These are phyloP conservation scores for Mycena metata DNA, from an alignment of 768 basidiomycete genomes.

Conservation along the genomic window DNA sequence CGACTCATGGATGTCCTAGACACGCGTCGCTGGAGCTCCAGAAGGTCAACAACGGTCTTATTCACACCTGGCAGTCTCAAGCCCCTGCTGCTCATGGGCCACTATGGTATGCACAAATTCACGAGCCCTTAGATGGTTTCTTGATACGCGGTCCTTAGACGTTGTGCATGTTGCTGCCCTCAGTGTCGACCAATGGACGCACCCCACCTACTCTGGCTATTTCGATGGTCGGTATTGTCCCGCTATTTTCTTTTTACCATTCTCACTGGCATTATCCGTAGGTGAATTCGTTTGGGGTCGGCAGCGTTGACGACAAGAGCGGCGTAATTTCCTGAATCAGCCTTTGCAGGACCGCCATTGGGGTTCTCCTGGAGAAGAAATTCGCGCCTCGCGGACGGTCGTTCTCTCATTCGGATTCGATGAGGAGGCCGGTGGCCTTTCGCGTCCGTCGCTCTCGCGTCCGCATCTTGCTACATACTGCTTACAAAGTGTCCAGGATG, in stretches of 20 bases:
- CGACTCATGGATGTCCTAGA: background rate
- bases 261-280: slow-evolving; percentile 38
- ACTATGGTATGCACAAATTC: slow-evolving; percentile 57
- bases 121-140: too few relatives aligned
- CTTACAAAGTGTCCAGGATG: slow-evolving; percentile 50
- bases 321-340: too few relatives aligned
- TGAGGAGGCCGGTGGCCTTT: too few relatives aligned
- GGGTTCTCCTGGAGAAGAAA: too few relatives aligned
- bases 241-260: background rate
- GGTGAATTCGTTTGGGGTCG: slow-evolving; percentile 79
- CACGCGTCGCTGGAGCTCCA: slow-evolving; percentile 21
- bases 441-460: too few relatives aligned
- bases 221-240: slow-evolving; percentile 61
- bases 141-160: slow-evolving; percentile 51
- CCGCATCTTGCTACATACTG: too few relatives aligned
- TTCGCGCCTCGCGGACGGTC: too few relatives aligned
- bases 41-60: slow-evolving; percentile 72
- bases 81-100: slow-evolving; percentile 66
- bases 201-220: slow-evolving; percentile 75
- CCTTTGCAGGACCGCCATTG: too few relatives aligned
- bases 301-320: slow-evolving; percentile 73
- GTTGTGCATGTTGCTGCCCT: slow-evolving; percentile 76
- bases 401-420: too few relatives aligned
- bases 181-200: slow-evolving; percentile 68
- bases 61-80: slow-evolving; percentile 72